These are phyloP conservation scores for Cytospora schulzeri DNA, from an alignment of 2,329 filamentous ascomycete species.

Conservation along the genomic window DNA sequence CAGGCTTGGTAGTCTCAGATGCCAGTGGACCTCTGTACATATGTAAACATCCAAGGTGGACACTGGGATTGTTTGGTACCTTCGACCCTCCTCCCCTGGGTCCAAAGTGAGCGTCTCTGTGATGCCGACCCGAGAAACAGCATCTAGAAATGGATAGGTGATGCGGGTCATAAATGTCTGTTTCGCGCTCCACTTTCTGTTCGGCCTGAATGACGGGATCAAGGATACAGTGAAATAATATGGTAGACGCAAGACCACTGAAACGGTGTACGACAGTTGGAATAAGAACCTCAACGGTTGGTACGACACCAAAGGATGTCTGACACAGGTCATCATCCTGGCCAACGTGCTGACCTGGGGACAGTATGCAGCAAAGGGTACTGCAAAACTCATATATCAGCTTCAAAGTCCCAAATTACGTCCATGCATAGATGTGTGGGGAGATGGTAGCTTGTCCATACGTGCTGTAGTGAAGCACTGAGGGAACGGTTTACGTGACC, in stretches of 20 bases:
- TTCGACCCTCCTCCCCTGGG: conserved; percentile 18
- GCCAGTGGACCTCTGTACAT: conserved; percentile 23
- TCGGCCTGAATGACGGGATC: conserved; percentile 16
- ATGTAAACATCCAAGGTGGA: conserved; percentile 14
- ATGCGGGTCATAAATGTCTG: conserved; percentile 28
- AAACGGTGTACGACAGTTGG: conserved; percentile 9
- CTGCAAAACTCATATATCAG: neutral
- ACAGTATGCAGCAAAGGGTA: neutral
- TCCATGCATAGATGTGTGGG: neutral
- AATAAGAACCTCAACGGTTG: conserved; percentile 24
- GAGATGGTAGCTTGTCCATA: too few relatives aligned
- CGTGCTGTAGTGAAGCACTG: neutral
- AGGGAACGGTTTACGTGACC: neutral
- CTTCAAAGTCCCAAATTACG: neutral
- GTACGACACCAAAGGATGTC: conserved; percentile 22
- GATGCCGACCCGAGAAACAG: conserved; percentile 21
- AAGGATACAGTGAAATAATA: conserved; percentile 15
- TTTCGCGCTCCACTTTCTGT: conserved; percentile 23
- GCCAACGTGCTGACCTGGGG: neutral
- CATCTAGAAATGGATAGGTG: conserved; percentile 19
- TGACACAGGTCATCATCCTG: neutral
- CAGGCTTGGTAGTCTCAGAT: conserved; percentile 20
- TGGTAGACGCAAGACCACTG: conserved; percentile 16
- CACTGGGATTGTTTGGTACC: conserved; percentile 10
- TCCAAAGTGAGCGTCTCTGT: conserved; percentile 24